Base-by-base conservation (phyloP, 305 asterid genomes). In the Fraxinus baroniana region DNA sequence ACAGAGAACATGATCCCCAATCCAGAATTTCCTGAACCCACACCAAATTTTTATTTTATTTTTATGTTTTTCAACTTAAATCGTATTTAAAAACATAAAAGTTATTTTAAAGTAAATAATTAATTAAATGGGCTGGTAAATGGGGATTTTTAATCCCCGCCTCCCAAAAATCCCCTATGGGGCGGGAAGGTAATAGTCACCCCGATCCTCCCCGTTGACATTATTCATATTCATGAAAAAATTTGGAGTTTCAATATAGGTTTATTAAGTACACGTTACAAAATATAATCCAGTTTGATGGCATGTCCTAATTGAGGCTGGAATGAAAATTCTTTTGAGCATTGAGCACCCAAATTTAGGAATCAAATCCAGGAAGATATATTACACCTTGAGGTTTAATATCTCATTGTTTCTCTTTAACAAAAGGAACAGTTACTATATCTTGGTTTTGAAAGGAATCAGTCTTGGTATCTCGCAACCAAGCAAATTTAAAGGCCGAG, bases 361-460 rank as follows among this genome's bases (percentile, higher is more conserved):
- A 73, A 83, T 55, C 46, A 37, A 37, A 71, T 83, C 75, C 82
- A 28, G 35, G 49, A 60, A 10, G 17, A 73, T 44, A 18, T 28
- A 55, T 78, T 82, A 32, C 70, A 55, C 60, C 17, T 20, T 52
- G 35, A 46, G 22, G 9, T 20, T 20, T 49, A 49, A 10, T 26
- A 13, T 46, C 22, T 26, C 20, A 22, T 36, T 37, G 18, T 15
- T 36, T 64, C 46, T 7, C 17, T 70, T 60, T 52, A 57, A 22
- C 32, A 9, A 79, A 35, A 46, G n/a, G 7, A 78, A 70, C 32
- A 13, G 18, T 28, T 12, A 10, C 17, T 28, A 4, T 13, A 5
- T 28, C 36, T 26, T 28, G 39, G 74, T 68, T 66, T 68, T 41
- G 76, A 72, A 55, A 17, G 22, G 24, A 12, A 30, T 22, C 57